A percentile compares a stretch with the other conserved stretches of the same genome.
These are phyloP conservation scores for Euphorbia corollata DNA, from an alignment of 441 rosid genomes.

Conservation along the genomic window DNA sequence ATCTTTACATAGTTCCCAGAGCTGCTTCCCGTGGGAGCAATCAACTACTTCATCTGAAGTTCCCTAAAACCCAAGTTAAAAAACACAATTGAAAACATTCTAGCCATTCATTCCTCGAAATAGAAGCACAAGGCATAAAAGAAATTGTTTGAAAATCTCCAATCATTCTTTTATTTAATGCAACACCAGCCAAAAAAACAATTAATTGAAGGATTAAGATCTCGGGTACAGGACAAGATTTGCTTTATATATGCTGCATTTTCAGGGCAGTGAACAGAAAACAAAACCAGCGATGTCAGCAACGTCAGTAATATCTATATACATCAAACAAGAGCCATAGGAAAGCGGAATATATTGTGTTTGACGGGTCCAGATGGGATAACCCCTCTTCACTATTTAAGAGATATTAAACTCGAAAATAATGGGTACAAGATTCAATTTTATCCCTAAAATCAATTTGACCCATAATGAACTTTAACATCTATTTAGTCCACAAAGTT, in stretches of 20 bases:
- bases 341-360: slow-evolving; percentile 16
- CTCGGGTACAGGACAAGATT: slow-evolving; percentile 15
- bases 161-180: slow-evolving; percentile 3
- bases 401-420: slow-evolving; percentile 1
- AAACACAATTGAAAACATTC: neutral
- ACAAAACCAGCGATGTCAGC: slow-evolving; percentile 18
- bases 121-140: neutral
- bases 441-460: neutral
- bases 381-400: neutral
- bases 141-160: neutral
- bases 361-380: slow-evolving; percentile 11
- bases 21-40: slow-evolving; percentile 90
- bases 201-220: slow-evolving; percentile 11
- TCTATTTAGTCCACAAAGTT: neutral
- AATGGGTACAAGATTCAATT: neutral
- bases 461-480: neutral
- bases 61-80: slow-evolving; percentile 40
- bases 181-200: slow-evolving; percentile 10
- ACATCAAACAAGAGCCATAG: slow-evolving; percentile 20
- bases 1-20: slow-evolving; percentile 86
- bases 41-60: slow-evolving; percentile 95
- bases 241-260: slow-evolving; percentile 8
- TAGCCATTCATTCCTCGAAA: neutral
- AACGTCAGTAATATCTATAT: slow-evolving; percentile 16
- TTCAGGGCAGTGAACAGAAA: slow-evolving; percentile 12